phyloP scores from a whole-genome alignment of 2,329 filamentous ascomycete genomes.

The Neopestalotiopsis rosae region DNA sequence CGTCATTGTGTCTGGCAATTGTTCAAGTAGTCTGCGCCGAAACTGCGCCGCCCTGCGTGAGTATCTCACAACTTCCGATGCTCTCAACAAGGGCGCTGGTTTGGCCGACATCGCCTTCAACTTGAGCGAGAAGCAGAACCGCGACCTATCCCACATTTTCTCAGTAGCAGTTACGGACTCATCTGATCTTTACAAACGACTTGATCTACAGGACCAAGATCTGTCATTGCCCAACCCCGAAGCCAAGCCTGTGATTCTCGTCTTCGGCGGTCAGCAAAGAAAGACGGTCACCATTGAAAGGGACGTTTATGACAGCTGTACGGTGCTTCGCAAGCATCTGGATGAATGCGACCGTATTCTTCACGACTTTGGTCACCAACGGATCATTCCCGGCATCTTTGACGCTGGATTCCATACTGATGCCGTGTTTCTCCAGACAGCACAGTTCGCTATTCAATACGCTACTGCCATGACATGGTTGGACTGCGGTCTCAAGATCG shows the following conservation, averaged over 20 bases:
- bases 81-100: background rate
- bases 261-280: constrained; percentile 41
- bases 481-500: constrained; percentile 40
- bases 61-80: background rate
- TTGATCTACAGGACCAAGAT: background rate
- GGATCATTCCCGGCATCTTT: constrained; percentile 42
- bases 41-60: background rate
- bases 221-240: background rate
- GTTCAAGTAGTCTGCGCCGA: background rate
- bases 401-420: constrained; percentile 27
- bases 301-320: constrained; percentile 33
- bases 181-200: background rate
- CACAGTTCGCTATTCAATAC: constrained; percentile 46
- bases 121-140: constrained; percentile 4
- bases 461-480: constrained; percentile 42
- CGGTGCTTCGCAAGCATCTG: constrained; percentile 31
- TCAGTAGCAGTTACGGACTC: background rate
- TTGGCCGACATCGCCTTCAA: constrained; percentile 8
- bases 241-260: constrained; percentile 34
- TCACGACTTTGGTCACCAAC: constrained; percentile 24
- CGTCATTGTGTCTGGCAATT: background rate
- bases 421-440: constrained; percentile 40
- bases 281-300: constrained; percentile 36
- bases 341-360: constrained; percentile 26
- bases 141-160: background rate